Conservation (phyloP, 2,329 filamentous ascomycete genomes). For the Colletotrichum lindemuthianum region DNA sequence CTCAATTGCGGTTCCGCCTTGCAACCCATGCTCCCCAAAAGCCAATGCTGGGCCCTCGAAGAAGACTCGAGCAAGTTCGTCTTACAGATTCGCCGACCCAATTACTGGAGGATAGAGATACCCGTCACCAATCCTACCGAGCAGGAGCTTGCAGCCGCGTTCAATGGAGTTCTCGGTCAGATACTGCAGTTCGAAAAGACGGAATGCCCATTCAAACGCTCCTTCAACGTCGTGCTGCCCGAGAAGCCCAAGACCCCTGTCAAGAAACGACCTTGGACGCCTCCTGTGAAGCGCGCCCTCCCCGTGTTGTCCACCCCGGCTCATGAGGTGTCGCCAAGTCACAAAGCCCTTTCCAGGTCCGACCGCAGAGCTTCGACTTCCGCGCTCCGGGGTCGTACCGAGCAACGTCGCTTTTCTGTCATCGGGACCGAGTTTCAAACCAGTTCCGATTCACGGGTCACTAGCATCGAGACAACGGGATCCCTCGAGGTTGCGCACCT, state of each 20-base stretch:
- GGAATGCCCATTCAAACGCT: constrained; percentile 82
- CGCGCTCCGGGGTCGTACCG: constrained; percentile 16
- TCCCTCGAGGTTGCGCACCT: constrained; percentile 4
- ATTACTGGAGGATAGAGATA: constrained; percentile 92
- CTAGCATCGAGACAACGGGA: constrained; percentile 13
- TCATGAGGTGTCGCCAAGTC: constrained; percentile 41
- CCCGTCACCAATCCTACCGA: constrained; percentile 74
- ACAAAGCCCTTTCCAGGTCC: constrained; percentile 24
- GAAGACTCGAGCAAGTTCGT: constrained; percentile 83
- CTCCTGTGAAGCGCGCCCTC: constrained; percentile 48
- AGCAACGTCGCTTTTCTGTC: constrained; percentile 28
- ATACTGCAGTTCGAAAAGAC: constrained; percentile 90
- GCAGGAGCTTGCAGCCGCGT: constrained; percentile 68
- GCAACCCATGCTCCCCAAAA: constrained; percentile 87
- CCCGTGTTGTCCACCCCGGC: constrained; percentile 50
- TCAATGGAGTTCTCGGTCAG: constrained; percentile 76
- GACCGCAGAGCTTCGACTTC: constrained; percentile 26
- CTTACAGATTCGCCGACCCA: constrained; percentile 83
- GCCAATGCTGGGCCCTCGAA: constrained; percentile 94
- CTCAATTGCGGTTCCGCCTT: constrained; percentile 85
- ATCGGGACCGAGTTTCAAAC: constrained; percentile 26
- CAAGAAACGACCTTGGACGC: constrained; percentile 74
- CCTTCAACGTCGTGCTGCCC: constrained; percentile 79
- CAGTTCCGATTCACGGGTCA: constrained; percentile 16
- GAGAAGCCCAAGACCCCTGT: constrained; percentile 72